Conservation (phyloP, 1,139 yeast genomes). For the Saccharomyces hybrid region DNA sequence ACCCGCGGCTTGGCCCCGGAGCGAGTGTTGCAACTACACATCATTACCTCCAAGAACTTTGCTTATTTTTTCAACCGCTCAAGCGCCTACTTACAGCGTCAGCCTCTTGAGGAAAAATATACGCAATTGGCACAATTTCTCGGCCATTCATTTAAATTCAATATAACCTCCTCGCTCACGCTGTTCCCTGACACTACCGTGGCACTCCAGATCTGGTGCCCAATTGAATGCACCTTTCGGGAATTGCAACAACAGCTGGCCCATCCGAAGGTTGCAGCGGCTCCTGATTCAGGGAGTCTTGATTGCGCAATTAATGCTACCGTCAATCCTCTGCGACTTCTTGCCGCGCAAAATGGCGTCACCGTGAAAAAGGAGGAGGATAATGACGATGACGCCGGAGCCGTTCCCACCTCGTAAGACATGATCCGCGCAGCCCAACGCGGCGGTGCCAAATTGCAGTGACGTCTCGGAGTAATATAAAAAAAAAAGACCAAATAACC, state of each 20-base stretch:
- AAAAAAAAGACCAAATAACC: neutral
- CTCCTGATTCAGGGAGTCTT: neutral
- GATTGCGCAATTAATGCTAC: neutral
- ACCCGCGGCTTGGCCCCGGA: neutral
- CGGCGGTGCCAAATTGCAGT: neutral
- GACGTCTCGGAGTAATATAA: neutral
- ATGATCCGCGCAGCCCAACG: neutral
- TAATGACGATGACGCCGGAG: neutral
- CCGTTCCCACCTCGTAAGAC: neutral
- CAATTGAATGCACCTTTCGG: conserved; percentile 21
- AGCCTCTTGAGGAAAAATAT: conserved; percentile 1
- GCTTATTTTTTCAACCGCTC: neutral
- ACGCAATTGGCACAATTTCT: conserved; percentile 1
- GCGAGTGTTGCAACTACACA: conserved; percentile 10
- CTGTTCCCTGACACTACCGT: conserved; percentile 5
- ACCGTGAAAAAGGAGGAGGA: neutral
- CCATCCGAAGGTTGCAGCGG: neutral
- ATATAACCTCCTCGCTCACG: neutral
- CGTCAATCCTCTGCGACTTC: neutral
- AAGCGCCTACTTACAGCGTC: neutral
- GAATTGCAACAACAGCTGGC: conserved; percentile 11
- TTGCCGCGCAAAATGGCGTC: neutral
- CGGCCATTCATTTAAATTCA: conserved; percentile 8
- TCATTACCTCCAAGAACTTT: conserved; percentile 8
- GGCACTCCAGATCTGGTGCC: conserved; percentile 18